Base-by-base conservation (phyloP, 768 basidiomycete species). In the Roridomyces roridus region DNA sequence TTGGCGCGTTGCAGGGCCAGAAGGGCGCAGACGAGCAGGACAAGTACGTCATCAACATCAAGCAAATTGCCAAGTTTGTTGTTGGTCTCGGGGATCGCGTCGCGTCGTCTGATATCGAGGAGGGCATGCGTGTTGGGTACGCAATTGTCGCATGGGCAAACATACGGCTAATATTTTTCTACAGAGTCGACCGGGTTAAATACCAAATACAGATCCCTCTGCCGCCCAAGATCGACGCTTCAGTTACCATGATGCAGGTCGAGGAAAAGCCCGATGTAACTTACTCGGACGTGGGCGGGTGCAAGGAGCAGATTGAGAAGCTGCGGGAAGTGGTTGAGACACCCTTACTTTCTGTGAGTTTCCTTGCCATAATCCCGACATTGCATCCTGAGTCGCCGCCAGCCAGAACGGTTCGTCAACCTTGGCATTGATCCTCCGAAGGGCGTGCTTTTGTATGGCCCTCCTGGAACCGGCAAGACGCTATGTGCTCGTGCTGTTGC, bases 111-210 rank as follows among this genome's bases (percentile, higher is more conserved):
- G 97, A 99, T 77, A 95, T 99, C 49, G 97, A 99, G 72, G 97
- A 99, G 79, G 97, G 97, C n/a, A 99, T 99, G 97, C 89, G 97
- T 50, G 97, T 99, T 36, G 97, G 96, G 96, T 98, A 69, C 69
- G 92, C 78, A 15, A 12, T n/a, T 18, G 21, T 41, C 12, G 43
- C 8, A 18, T 28, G 36, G 18, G 24, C 23, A 29, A 26, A 36
- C 31, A 24, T 6, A 47, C 52, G 63, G 34, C 59, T 21, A 31
- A 37, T 63, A 35, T 53, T 45, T 21, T 35, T 11, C 31, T 15
- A 14, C 64, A 97, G 95, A 41, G 96, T 98, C 47, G 95, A 96
- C 74, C 87, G 95, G 46, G 92, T 91, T 66, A 92, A 98, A 74
- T 99, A 99, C 72, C 96, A 98, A 72, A 98, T 99, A 58, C 94